Percentiles rank a stretch among this genome's conserved stretches.
Evolutionary conservation across 345 rosid genomes (phyloP).

Genomic region (Corchorus olitorius): DNA sequence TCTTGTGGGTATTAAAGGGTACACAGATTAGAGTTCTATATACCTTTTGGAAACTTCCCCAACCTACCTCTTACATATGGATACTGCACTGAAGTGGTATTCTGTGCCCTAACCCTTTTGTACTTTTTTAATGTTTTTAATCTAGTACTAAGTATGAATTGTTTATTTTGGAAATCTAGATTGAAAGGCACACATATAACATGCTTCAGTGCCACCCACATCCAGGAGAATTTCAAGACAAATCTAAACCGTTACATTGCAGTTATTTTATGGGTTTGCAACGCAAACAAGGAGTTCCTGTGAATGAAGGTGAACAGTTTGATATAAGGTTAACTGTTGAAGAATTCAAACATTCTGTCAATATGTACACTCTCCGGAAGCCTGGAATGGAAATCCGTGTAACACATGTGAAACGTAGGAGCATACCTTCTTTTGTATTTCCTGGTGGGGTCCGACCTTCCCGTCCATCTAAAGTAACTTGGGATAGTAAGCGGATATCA

Average conservation of each 20-base stretch:
- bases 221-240: conserved; percentile 79
- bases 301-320: conserved; percentile 71
- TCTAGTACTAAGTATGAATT: conserved; percentile 24
- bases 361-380: conserved; percentile 58
- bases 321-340: conserved; percentile 93
- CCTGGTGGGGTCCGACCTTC: conserved; percentile 83
- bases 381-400: conserved; percentile 87
- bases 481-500: conserved; percentile 62
- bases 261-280: conserved; percentile 96
- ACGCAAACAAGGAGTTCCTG: conserved; percentile 86
- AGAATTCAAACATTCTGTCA: conserved; percentile 77
- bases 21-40: neutral
- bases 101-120: neutral
- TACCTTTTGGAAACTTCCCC: neutral
- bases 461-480: conserved; percentile 61
- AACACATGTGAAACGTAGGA: conserved; percentile 68
- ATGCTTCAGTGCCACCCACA: conserved; percentile 97
- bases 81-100: neutral
- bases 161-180: conserved; percentile 45
- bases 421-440: conserved; percentile 78
- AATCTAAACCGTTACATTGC: conserved; percentile 67
- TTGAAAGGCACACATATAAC: conserved; percentile 80
- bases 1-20: neutral
- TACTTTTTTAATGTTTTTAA: neutral
- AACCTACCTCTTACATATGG: neutral